These are phyloP conservation scores for Leccinum fibrillosum DNA, from an alignment of 768 basidiomycete genomes.

Conservation along the genomic window DNA sequence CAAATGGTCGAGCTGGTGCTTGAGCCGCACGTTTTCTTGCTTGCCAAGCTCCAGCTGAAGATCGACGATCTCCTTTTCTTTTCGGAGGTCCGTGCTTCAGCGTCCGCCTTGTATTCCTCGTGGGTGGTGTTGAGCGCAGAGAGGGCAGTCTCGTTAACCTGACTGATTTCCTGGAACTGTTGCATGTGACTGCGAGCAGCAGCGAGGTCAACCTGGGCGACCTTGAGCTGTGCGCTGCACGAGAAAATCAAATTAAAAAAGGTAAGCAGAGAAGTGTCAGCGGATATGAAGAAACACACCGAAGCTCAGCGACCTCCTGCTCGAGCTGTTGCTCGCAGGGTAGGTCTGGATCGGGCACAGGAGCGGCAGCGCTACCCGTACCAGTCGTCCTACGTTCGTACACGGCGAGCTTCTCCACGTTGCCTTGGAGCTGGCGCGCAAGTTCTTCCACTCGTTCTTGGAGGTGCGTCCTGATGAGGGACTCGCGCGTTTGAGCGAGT, in stretches of 20 bases:
- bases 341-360: constrained; percentile 42
- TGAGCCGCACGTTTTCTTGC: constrained; percentile 71
- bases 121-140: constrained; percentile 65
- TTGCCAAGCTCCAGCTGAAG: constrained; percentile 79
- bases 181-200: constrained; percentile 71
- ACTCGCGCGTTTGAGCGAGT: constrained; percentile 64
- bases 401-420: constrained; percentile 81
- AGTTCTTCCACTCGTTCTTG: constrained; percentile 56
- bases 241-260: not conserved
- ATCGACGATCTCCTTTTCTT: constrained; percentile 91
- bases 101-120: constrained; percentile 75
- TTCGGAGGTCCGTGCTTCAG: constrained; percentile 75
- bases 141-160: constrained; percentile 77
- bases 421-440: constrained; percentile 63
- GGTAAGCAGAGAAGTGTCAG: not conserved
- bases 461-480: constrained; percentile 65
- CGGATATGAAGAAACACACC: constrained; percentile 41
- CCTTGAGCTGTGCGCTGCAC: constrained; percentile 68
- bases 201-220: constrained; percentile 73
- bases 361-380: constrained; percentile 28
- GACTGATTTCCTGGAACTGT: constrained; percentile 84
- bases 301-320: constrained; percentile 79
- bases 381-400: constrained; percentile 65
- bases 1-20: constrained; percentile 72
- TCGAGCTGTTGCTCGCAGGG: constrained; percentile 78